These are phyloP conservation scores for Penicillium cinerascens DNA, from an alignment of 495 filamentous ascomycete species.

Conservation along the genomic window DNA sequence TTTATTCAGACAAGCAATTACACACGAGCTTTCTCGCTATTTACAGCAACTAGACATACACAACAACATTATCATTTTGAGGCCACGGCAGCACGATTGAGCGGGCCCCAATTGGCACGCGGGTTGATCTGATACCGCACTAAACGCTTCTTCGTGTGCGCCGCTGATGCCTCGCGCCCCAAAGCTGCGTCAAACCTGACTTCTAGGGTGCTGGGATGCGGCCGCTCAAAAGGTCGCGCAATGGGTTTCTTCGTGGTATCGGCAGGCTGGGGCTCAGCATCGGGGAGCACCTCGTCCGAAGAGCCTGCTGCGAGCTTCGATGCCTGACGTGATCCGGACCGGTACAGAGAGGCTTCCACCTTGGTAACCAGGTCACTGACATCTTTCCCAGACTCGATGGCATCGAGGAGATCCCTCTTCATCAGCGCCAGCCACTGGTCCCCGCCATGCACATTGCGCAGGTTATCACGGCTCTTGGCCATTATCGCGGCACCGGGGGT, in stretches of 20 bases:
- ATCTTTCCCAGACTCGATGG: conserved; percentile 34
- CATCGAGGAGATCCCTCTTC: conserved; percentile 35
- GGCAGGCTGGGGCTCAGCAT: conserved; percentile 9
- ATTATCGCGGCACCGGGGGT: conserved; percentile 69
- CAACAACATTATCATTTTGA: conserved; percentile 1
- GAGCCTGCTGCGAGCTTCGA: conserved; percentile 10
- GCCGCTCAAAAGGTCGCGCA: conserved; percentile 1
- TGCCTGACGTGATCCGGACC: conserved; percentile 27
- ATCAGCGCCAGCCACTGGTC: conserved; percentile 25
- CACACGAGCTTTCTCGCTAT: neutral
- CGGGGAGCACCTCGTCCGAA: conserved; percentile 6
- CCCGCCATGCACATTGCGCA: conserved; percentile 15
- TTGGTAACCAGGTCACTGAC: conserved; percentile 38
- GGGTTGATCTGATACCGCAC: conserved; percentile 88
- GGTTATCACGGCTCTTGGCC: conserved; percentile 35
- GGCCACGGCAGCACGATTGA: conserved; percentile 58
- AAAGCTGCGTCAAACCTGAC: conserved; percentile 81
- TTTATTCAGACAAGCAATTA: neutral
- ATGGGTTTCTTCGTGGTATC: conserved; percentile 6
- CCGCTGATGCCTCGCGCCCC: conserved; percentile 57
- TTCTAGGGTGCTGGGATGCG: conserved; percentile 43
- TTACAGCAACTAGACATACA: conserved; percentile 1
- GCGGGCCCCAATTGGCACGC: conserved; percentile 86
- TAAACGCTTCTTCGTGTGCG: conserved; percentile 49
- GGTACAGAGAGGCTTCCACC: conserved; percentile 47